Evolutionary conservation across 2,329 filamentous ascomycete species (phyloP), one percentile per base, ranked within the genome.

Genomic region (Westerdykella ornata): DNA sequence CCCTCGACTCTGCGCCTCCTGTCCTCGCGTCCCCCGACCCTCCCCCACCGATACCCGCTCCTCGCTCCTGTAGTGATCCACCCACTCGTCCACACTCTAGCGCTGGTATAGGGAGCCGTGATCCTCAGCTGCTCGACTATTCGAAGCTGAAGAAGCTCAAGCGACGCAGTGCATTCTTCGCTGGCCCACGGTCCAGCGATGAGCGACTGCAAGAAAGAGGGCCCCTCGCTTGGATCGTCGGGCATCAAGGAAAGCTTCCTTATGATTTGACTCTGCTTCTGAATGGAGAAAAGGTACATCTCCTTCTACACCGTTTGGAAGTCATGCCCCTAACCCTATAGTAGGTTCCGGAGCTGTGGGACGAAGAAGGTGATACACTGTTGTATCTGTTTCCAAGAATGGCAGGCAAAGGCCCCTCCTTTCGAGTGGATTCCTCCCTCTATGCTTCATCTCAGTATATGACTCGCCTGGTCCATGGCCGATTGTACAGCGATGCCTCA

Each of bases 361-460:
- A 81, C 49, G 74, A 79, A 3, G 59, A 72, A 35, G 79, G 75
- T n/a, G 77, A 82, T 56, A 81, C 78, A 12, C 71, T 74, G 45
- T 70, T 83, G n/a, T 78, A 82, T 52, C 68, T 82, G 12, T 81
- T 78, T 52, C 77, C 79, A 1, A 69, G 73, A 32, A 73, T 67
- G 13, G 74, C 76, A 15, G 72, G 72, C 39, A 73, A 72, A 53
- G 71, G 76, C 4, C 69, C 80, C 7, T 81, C 78, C 2, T 82
- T 83, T 68, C 76, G 74, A 44, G 66, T 83, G 41, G 71, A 81
- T 53, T 80, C 78, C 3, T 68, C 74, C 3, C 66, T 78, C 19
- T 78, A 81, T 49, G 70, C 73, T 19, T 73, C 77, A 20, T 82
- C 79, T 4, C 69, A 70, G 2, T 67, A 71, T 30, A 66, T 82